A percentile compares a stretch with the other conserved stretches of the same genome.
These are phyloP conservation scores for Hymenoscyphus albidus DNA, from an alignment of 2,329 filamentous ascomycete species.

Conservation along the genomic window DNA sequence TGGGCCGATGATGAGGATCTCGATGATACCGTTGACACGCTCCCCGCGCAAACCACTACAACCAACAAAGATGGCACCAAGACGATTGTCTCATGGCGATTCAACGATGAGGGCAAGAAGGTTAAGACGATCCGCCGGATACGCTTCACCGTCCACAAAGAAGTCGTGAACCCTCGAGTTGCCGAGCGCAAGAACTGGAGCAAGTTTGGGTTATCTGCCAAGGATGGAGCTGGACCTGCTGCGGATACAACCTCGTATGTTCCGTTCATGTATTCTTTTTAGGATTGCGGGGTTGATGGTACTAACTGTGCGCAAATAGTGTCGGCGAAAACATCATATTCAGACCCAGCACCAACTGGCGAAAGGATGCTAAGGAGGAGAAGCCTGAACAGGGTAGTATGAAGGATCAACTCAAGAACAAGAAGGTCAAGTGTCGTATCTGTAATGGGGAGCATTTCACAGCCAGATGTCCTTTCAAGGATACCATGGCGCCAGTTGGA, in stretches of 20 bases:
- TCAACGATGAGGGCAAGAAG: slow-evolving; percentile 92
- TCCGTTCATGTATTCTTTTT: slow-evolving; percentile 12
- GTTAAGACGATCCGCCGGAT: slow-evolving; percentile 97
- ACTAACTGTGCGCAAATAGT: slow-evolving; percentile 13
- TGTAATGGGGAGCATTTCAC: slow-evolving; percentile 99
- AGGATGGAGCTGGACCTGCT: slow-evolving; percentile 77
- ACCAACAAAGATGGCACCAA: slow-evolving; percentile 98
- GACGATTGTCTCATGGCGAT: slow-evolving; percentile 84
- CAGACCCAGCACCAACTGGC: slow-evolving; percentile 90
- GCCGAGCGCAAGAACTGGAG: slow-evolving; percentile 89
- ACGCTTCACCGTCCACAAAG: slow-evolving; percentile 85
- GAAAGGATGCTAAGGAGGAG: slow-evolving; percentile 80
- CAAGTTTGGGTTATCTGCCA: slow-evolving; percentile 90
- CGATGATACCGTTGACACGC: slow-evolving; percentile 67
- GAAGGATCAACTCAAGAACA: slow-evolving; percentile 88
- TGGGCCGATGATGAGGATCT: slow-evolving; percentile 93
- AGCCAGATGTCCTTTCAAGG: slow-evolving; percentile 98
- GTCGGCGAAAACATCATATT: slow-evolving; percentile 99
- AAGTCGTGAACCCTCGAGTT: slow-evolving; percentile 93
- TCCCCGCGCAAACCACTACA: slow-evolving; percentile 83
- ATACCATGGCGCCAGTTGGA: slow-evolving; percentile 90
- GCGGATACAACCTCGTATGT: slow-evolving; percentile 72
- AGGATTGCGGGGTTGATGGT: slow-evolving; percentile 10
- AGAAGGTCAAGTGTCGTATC: slow-evolving; percentile 99
- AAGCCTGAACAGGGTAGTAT: slow-evolving; percentile 69